Percentiles rank a stretch among this genome's conserved stretches.
These are phyloP conservation scores for Grigorovia transvaalensis DNA, from an alignment of 805 yeast genomes.

Conservation along the genomic window DNA sequence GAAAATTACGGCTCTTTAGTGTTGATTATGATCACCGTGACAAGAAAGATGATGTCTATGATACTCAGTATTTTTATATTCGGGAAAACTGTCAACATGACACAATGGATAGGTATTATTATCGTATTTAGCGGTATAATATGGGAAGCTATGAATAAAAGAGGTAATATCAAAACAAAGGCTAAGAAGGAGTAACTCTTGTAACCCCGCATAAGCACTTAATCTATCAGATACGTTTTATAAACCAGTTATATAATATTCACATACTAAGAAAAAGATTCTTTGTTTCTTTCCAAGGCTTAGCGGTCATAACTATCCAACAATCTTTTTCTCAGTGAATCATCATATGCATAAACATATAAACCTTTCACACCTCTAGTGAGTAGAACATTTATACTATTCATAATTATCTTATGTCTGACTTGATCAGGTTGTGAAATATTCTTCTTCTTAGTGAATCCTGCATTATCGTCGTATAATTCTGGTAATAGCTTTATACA, in stretches of 20 bases:
- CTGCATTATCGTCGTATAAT: constrained; percentile 37
- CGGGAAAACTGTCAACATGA: constrained; percentile 55
- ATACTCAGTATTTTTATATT: constrained; percentile 74
- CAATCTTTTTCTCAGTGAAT: constrained; percentile 29
- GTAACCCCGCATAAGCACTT: too few species aligned
- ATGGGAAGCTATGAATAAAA: constrained; percentile 56
- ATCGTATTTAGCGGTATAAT: constrained; percentile 82
- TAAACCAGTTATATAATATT: too few species aligned
- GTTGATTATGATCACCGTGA: constrained; percentile 86
- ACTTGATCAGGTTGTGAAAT: constrained; percentile 30
- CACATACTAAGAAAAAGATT: too few species aligned
- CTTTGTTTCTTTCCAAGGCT: too few species aligned
- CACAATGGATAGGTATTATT: constrained; percentile 72
- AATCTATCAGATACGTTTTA: not conserved
- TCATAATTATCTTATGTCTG: constrained; percentile 33
- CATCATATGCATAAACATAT: constrained; percentile 35
- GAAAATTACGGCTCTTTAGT: constrained; percentile 78
- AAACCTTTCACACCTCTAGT: constrained; percentile 38
- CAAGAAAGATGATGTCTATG: constrained; percentile 95
- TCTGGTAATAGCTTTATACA: constrained; percentile 28
- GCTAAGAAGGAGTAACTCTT: not conserved
- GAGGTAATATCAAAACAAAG: not conserved
- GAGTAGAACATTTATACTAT: constrained; percentile 36
- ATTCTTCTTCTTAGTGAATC: constrained; percentile 34
- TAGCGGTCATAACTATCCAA: not conserved